Evolutionary conservation across 2,329 filamentous ascomycete genomes (phyloP), one percentile per base, ranked within the genome.

Genomic region (Nemania abortiva): DNA sequence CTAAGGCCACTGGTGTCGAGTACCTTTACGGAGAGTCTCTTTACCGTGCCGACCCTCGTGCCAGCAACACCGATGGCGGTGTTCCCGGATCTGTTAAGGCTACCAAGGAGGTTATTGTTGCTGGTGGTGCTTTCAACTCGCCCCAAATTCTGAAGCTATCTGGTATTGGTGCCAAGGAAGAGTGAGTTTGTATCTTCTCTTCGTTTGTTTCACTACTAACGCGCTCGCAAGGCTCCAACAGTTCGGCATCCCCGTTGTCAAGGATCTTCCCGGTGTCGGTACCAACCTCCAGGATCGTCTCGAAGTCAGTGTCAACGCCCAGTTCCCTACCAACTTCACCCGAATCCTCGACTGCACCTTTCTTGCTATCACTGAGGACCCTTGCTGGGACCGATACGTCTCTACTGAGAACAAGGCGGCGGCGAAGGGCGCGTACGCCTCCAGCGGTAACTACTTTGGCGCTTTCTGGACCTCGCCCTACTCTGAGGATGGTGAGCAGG

Each of bases 201-300:
- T 42, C 15, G 9, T 42, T 42, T 11, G 39, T 11, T 42, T 42
- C 13, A 42, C 15, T 42, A 18, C 39, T 42, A 42, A 42, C 39
- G 5, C 15, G 15, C 39, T 15, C 6, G 11, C 2, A 15, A 42
- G 39, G 59, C 77, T 85, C 0, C 70, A 77, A 39, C 75, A 76
- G 54, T 77, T 77, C 56, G 69, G 70, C 15, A 81, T 82, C 66
- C 78, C 81, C 1, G 79, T 88, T 4, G 73, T 88, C 37, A 75
- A 79, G 1, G 83, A 89, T 73, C 80, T 87, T 0, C 87, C 87
- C 0, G 88, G 87, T 59, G 87, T 90, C 11, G 88, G 88, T 50
- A 83, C 79, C 18, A 89, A 89, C 78, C 79, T 90, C 7, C 83
- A 88, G 75, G 87, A 90, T 74, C 85, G 85, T 53, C 85, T 86